Conservation (phyloP, 148 eudicot species). For the Bassia scoparia region DNA sequence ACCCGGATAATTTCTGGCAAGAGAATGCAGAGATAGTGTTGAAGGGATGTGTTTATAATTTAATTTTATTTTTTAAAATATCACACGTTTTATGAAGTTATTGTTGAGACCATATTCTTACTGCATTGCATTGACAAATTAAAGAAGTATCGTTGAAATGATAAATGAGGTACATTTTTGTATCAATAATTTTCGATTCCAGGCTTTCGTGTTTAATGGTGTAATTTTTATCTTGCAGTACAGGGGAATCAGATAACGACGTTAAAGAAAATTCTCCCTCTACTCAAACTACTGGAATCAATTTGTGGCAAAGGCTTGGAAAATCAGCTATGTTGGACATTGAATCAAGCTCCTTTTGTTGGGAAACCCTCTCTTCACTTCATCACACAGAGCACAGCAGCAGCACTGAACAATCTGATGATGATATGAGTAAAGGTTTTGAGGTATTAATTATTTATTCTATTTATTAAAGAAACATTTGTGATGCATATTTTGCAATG, state of each 20-base stretch:
- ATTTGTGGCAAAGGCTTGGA: constrained; percentile 88
- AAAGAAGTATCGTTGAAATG: not conserved
- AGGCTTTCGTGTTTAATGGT: constrained; percentile 4
- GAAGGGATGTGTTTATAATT: not conserved
- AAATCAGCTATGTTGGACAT: constrained; percentile 82
- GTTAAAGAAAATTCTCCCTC: constrained; percentile 36
- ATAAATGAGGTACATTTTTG: not conserved
- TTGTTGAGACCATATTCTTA: not conserved
- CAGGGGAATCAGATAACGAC: constrained; percentile 53
- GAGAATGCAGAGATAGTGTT: not conserved
- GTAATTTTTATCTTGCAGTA: constrained; percentile 40
- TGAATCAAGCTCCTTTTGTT: constrained; percentile 81
- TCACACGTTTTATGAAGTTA: too few relatives aligned
- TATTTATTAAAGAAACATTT: not conserved
- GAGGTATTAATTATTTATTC: constrained; percentile 50
- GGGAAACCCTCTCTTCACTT: constrained; percentile 92
- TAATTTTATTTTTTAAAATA: too few relatives aligned
- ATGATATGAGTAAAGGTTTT: constrained; percentile 73
- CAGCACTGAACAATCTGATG: constrained; percentile 80
- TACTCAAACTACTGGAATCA: constrained; percentile 59
- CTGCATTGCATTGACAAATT: not conserved
- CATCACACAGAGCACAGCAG: constrained; percentile 87
- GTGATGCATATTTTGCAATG: not conserved
- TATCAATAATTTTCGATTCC: not conserved
- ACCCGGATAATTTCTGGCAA: not conserved